Conservation (phyloP, 106 monocot species). For the Acorus calamus region DNA sequence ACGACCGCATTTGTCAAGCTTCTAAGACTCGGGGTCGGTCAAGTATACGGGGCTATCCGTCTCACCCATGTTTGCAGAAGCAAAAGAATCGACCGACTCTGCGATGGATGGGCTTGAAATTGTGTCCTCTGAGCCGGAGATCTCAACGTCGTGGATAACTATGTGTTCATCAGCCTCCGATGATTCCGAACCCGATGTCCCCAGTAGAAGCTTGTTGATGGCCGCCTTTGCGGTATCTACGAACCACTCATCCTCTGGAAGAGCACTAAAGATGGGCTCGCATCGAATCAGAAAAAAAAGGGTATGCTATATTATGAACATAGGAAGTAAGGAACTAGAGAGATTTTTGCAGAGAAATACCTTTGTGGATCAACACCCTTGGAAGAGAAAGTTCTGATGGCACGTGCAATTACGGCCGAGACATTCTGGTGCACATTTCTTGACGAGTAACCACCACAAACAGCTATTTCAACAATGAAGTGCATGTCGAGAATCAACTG, state of each 20-base stretch:
- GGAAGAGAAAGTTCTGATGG: slow-evolving; percentile 73
- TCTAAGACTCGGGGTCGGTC: slow-evolving; percentile 52
- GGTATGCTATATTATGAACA: background rate
- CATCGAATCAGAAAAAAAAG: background rate
- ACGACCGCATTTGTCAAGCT: no score
- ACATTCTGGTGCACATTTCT: slow-evolving; percentile 74
- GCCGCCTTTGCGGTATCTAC: slow-evolving; percentile 72
- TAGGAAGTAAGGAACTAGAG: background rate
- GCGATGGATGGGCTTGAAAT: slow-evolving; percentile 34
- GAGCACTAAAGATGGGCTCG: slow-evolving; percentile 30
- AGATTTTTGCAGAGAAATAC: slow-evolving; percentile 11
- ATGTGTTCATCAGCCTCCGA: slow-evolving; percentile 53
- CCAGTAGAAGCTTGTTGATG: slow-evolving; percentile 63
- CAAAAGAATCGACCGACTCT: slow-evolving; percentile 66
- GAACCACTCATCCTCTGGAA: slow-evolving; percentile 97
- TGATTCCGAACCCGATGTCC: slow-evolving; percentile 49
- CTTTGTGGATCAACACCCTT: slow-evolving; percentile 87
- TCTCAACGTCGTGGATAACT: slow-evolving; percentile 24
- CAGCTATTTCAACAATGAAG: slow-evolving; percentile 86
- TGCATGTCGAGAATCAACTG: slow-evolving; percentile 95
- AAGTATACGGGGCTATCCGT: slow-evolving; percentile 67
- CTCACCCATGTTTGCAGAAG: slow-evolving; percentile 75
- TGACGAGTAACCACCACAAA: slow-evolving; percentile 66
- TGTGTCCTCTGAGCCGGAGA: slow-evolving; percentile 58
- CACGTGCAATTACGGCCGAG: slow-evolving; percentile 64